These are phyloP conservation scores for Talaromyces rugulosus DNA, from an alignment of 2,329 filamentous ascomycete species.

Conservation along the genomic window DNA sequence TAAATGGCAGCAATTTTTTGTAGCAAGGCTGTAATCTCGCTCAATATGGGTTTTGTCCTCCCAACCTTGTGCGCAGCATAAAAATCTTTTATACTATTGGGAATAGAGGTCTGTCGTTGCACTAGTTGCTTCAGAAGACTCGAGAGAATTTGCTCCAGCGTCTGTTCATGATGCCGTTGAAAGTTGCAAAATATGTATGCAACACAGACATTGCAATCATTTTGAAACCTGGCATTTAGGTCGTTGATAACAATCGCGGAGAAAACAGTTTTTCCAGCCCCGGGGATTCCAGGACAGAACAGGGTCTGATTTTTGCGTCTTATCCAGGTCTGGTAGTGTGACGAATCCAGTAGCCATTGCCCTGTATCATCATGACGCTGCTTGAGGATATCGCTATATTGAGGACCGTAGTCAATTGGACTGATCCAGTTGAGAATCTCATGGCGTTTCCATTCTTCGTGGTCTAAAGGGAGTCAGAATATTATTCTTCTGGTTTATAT, in stretches of 20 bases:
- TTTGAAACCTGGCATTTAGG: neutral
- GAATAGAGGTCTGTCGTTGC: neutral
- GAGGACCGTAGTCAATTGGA: neutral
- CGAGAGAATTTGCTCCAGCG: neutral
- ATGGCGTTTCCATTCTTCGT: neutral
- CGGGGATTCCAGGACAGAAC: neutral
- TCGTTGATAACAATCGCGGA: neutral
- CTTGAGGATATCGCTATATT: neutral
- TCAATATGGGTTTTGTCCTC: neutral
- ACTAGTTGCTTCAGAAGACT: neutral
- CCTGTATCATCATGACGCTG: neutral
- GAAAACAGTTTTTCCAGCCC: neutral
- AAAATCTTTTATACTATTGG: neutral
- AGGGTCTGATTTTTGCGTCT: neutral
- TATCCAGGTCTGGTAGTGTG: neutral
- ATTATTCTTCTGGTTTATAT: no score
- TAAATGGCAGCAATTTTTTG: neutral
- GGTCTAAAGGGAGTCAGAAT: no score
- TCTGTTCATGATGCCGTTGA: neutral
- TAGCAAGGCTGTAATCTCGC: neutral
- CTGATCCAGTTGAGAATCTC: conserved; percentile 13
- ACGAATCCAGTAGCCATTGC: neutral
- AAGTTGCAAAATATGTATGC: neutral
- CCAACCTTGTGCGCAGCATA: neutral
- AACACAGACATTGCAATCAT: neutral